Evolutionary conservation across 2,329 filamentous ascomycete species (phyloP), one percentile per base, ranked within the genome.

Genomic region (Pseudogymnoascus sp.): DNA sequence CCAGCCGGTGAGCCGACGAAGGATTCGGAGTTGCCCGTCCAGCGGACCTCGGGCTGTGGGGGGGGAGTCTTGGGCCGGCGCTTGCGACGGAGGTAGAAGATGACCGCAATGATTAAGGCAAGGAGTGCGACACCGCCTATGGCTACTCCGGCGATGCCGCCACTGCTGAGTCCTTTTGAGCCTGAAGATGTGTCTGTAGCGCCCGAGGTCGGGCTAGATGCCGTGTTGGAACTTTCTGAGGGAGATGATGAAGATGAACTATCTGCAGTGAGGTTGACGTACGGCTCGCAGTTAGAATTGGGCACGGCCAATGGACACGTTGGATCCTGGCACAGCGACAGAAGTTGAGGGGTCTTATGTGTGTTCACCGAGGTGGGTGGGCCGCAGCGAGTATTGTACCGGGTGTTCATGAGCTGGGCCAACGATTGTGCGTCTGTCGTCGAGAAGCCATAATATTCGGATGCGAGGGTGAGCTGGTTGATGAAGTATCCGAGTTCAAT

Each of bases 401-500:
- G 61, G 9, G 59, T 60, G 41, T 72, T 71, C 67, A 72, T 67
- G 7, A 35, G 43, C 6, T 47, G 64, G 18, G 58, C 59, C 1
- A 72, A 61, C 4, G 67, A 67, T 12, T 63, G 14, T 1, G 64
- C 65, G 58, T 73, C 71, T 30, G 65, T 30, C 1, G 66, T 63
- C 2, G 69, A 69, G 62, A 73, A 71, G 35, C 70, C 70, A 43
- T 63, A 70, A n/a, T 66, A 64, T 28, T 60, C 61, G 43, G 65
- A 67, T 6, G 70, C 62, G 7, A 62, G 25, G 2, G 65, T 68
- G 38, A 73, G 64, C 43, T 73, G 70, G 7, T 69, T 61, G 59
- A 73, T 71, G 61, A 73, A 72, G 53, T 73, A 68, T 5, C 66
- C 69, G 6, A 72, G 61, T 22, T 72, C 63, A 1, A 66, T 68